Evolutionary conservation across 192 early-diverging fungal genomes (phyloP), one percentile per base, ranked within the genome.

Genomic region (Helicostylum pulchrum): DNA sequence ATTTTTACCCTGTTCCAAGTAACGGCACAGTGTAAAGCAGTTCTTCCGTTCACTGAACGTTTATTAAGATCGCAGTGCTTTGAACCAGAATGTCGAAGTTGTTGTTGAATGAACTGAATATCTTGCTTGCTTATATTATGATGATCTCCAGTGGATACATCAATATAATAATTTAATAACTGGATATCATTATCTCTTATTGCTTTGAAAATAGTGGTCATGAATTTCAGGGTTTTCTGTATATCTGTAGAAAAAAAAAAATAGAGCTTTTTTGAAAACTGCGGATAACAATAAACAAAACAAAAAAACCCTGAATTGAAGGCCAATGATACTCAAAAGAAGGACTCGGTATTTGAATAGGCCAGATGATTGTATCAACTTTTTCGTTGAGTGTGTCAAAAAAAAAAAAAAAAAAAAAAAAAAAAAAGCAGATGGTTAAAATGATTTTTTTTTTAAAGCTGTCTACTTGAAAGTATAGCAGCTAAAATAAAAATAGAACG

Each of bases 21-120:
- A 23, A 71, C 75, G 0, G 83, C 80, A 43, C 55, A 68, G 54
- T 85, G 83, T 12, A 85, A 54, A 0, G 77, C 31, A 1, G 81
- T 78, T n/a, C 61, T 66, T 4, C 82, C 82, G 36, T 62, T 36
- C 2, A 51, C 51, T 1, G 77, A 75, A 19, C 67, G 73, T 34
- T 46, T 62, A 43, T 82, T 84, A 34, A 80, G 61, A 49, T 78
- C 61, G n/a, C 68, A 70, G 7, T 46, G 50, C 55, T 62, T 72
- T 42, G 62, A 23, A 11, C 15, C 55, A 36, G 49, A 32, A 30
- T 53, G 44, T 47, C 52, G 60, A 4, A 55, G 55, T 50, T 56
- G 42, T 10, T 10, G 42, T 31, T 51, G 61, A n/a, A 70, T 26
- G 44, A 50, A 60, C 44, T 11, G 48, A 49, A 46, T 54, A n/a